These are phyloP conservation scores for Pestalotiopsis sp. DNA, from an alignment of 2,329 filamentous ascomycete species.

Conservation along the genomic window DNA sequence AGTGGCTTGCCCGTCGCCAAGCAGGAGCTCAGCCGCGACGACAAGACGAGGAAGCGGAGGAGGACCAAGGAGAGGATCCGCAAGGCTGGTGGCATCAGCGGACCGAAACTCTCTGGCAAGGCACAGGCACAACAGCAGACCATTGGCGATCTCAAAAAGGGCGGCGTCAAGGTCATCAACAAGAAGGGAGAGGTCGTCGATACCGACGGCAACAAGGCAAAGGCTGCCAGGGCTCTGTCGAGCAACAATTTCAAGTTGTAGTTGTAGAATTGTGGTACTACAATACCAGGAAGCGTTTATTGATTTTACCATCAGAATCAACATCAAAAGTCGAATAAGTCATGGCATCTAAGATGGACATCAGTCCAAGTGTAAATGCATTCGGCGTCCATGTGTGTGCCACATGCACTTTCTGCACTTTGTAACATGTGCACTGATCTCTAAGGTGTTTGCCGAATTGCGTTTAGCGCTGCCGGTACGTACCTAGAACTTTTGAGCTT, in stretches of 20 bases:
- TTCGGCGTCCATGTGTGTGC: too few species aligned
- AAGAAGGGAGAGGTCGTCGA: slow-evolving; percentile 85
- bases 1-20: slow-evolving; percentile 76
- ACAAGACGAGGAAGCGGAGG: slow-evolving; percentile 75
- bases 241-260: slow-evolving; percentile 67
- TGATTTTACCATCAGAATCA: neutral
- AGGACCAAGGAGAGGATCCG: slow-evolving; percentile 84
- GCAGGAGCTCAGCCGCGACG: slow-evolving; percentile 86
- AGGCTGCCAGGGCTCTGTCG: slow-evolving; percentile 50
- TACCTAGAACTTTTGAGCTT: neutral
- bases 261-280: slow-evolving; percentile 3
- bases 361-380: neutral
- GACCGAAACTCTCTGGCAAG: slow-evolving; percentile 60
- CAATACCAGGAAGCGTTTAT: neutral
- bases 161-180: slow-evolving; percentile 89
- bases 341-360: neutral
- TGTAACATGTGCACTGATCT: too few species aligned
- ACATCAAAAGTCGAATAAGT: neutral
- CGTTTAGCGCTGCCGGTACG: neutral
- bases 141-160: slow-evolving; percentile 56
- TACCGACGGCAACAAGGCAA: slow-evolving; percentile 78
- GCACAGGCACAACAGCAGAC: slow-evolving; percentile 54
- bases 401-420: too few species aligned
- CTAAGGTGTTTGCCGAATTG: neutral
- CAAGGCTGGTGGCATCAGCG: slow-evolving; percentile 62